phyloP scores from a whole-genome alignment of 371 early-diverging fungal genomes.

The Rhizopus sp. region DNA sequence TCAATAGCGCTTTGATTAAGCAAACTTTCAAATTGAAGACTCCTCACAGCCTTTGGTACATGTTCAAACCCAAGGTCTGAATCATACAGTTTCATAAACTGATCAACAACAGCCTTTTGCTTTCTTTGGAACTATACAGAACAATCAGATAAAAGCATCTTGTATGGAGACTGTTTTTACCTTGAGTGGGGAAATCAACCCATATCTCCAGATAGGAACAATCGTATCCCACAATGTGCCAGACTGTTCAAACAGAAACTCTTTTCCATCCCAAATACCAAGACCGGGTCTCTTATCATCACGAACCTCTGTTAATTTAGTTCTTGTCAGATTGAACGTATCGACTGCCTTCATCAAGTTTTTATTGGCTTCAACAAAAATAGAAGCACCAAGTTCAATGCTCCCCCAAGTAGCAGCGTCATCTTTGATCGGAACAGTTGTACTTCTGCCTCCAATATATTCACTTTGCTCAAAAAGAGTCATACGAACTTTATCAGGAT shows the following conservation, averaged over 20 bases:
- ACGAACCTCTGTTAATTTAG: constrained; percentile 14
- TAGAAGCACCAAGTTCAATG: constrained; percentile 64
- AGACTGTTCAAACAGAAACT: constrained; percentile 55
- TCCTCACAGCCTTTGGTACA: constrained; percentile 18
- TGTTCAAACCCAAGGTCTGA: constrained; percentile 17
- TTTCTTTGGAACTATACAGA: constrained; percentile 21
- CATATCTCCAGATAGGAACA: constrained; percentile 55
- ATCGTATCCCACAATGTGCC: constrained; percentile 47
- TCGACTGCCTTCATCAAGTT: constrained; percentile 56
- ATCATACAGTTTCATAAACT: constrained; percentile 22
- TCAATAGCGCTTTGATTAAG: constrained; percentile 37
- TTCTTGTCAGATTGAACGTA: constrained; percentile 50
- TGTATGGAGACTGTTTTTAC: constrained; percentile 20
- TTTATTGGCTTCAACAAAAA: constrained; percentile 62
- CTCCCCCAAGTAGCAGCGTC: constrained; percentile 31
- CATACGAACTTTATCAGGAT: constrained; percentile 24
- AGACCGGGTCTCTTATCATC: constrained; percentile 19
- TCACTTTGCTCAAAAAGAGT: constrained; percentile 57
- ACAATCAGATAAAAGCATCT: background rate
- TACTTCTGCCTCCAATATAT: constrained; percentile 60
- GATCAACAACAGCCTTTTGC: constrained; percentile 17
- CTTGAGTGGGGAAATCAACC: constrained; percentile 46
- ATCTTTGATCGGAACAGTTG: constrained; percentile 43
- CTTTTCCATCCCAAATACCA: constrained; percentile 57
- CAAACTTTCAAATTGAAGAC: constrained; percentile 27